Evolutionary conservation across 768 basidiomycete genomes (phyloP).

Genomic region (Pisolithus tinctorius): DNA sequence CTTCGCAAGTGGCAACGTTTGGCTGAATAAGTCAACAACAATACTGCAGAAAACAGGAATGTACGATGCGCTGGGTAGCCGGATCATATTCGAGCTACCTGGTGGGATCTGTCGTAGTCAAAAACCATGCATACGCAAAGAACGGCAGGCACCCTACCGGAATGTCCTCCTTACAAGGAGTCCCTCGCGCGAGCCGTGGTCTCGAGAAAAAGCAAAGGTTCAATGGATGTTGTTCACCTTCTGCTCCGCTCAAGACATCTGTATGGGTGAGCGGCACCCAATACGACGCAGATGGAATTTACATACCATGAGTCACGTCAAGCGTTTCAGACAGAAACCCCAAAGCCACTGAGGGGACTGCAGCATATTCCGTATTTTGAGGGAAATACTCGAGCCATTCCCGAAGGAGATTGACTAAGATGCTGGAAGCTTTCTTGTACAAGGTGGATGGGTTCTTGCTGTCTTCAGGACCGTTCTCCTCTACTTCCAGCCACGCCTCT

Average conservation of each 20-base stretch:
- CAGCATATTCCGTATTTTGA: constrained; percentile 9
- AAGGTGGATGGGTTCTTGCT: constrained; percentile 42
- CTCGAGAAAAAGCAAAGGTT: constrained; percentile 35
- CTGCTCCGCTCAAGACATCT: constrained; percentile 32
- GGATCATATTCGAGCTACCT: constrained; percentile 29
- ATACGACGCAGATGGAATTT: background rate
- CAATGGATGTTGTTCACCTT: constrained; percentile 28
- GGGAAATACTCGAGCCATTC: constrained; percentile 18
- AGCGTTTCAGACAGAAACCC: constrained; percentile 17
- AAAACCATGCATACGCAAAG: background rate
- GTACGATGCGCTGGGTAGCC: constrained; percentile 33
- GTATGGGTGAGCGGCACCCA: constrained; percentile 7
- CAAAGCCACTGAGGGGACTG: constrained; percentile 13
- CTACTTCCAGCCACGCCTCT: constrained; percentile 53
- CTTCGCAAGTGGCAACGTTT: constrained; percentile 35
- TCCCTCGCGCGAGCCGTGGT: constrained; percentile 28
- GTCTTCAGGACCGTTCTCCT: constrained; percentile 31
- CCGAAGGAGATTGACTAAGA: constrained; percentile 40
- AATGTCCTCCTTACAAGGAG: constrained; percentile 26
- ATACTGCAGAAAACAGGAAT: constrained; percentile 42
- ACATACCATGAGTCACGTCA: constrained; percentile 8
- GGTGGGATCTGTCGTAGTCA: constrained; percentile 27
- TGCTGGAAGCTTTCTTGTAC: constrained; percentile 39
- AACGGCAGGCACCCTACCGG: constrained; percentile 21
- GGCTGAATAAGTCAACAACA: constrained; percentile 38